Evolutionary conservation across 2,329 filamentous ascomycete species (phyloP).

Genomic region (Fusarium falciforme): DNA sequence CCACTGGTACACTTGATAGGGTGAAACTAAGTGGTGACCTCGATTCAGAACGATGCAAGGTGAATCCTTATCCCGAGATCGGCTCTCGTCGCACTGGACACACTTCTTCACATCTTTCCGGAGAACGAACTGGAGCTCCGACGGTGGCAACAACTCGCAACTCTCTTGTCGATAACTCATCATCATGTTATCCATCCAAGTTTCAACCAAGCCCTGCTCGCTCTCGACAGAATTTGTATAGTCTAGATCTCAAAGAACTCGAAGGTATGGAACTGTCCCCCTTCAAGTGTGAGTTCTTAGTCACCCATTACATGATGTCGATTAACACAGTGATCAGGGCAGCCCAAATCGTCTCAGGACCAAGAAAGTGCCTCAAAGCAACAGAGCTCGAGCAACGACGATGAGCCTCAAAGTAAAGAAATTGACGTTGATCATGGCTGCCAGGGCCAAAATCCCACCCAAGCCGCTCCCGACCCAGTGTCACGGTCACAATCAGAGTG

Average conservation of each 20-base stretch:
- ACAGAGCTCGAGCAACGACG: background rate
- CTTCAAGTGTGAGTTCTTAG: slow-evolving; percentile 45
- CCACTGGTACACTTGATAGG: background rate
- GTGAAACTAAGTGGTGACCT: background rate
- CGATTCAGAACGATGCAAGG: background rate
- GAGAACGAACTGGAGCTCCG: slow-evolving; percentile 20
- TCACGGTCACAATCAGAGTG: slow-evolving; percentile 49
- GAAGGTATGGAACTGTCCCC: slow-evolving; percentile 51
- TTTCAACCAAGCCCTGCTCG: slow-evolving; percentile 48
- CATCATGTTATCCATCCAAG: slow-evolving; percentile 50
- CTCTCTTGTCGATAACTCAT: slow-evolving; percentile 40
- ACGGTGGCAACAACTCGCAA: slow-evolving; percentile 23
- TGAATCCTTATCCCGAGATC: background rate
- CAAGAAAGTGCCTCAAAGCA: slow-evolving; percentile 34
- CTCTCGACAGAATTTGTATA: slow-evolving; percentile 43
- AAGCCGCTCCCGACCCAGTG: background rate
- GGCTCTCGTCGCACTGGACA: background rate
- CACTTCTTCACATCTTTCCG: background rate
- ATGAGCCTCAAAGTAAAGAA: background rate
- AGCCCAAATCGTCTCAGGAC: slow-evolving; percentile 31
- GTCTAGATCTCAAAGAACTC: slow-evolving; percentile 47
- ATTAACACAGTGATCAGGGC: slow-evolving; percentile 22
- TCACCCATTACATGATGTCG: background rate
- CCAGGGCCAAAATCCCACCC: background rate
- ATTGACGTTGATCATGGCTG: background rate